These are phyloP conservation scores for Aurifilum marmelostoma DNA, from an alignment of 2,329 filamentous ascomycete genomes.

Conservation along the genomic window DNA sequence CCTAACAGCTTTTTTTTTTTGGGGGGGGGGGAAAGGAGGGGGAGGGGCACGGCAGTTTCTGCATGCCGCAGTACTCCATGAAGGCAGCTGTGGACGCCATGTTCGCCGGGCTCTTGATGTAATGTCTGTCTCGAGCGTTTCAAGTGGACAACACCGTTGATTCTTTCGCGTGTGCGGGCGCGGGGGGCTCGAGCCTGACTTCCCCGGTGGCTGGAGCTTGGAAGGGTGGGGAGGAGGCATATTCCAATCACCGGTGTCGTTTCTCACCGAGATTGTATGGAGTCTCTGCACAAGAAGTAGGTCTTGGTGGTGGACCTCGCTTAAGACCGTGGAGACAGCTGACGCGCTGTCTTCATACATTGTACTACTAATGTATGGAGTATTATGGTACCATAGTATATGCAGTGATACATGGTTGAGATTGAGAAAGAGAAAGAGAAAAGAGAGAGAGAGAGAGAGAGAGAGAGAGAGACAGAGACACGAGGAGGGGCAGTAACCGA, in stretches of 20 bases:
- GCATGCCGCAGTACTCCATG: background rate
- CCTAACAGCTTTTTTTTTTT: background rate
- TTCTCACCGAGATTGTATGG: conserved; percentile 6
- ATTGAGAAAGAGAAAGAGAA: too few species aligned
- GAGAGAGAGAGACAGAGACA: too few species aligned
- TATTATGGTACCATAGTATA: background rate
- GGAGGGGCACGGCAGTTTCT: background rate
- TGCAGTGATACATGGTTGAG: background rate
- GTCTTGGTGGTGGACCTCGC: background rate
- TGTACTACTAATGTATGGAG: background rate
- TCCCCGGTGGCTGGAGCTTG: background rate
- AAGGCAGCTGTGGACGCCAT: background rate
- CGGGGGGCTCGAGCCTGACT: background rate
- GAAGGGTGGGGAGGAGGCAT: background rate
- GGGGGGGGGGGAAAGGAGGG: too few species aligned
- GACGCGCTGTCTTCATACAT: background rate
- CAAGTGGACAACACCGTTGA: background rate
- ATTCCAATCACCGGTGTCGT: background rate
- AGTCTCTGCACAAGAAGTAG: background rate
- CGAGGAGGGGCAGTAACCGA: background rate
- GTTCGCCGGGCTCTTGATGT: background rate
- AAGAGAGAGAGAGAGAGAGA: too few species aligned
- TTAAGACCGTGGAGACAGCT: background rate
- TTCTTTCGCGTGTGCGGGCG: background rate
- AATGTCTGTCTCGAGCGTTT: background rate